phyloP scores from a whole-genome alignment of 1,284 basidiomycete species.

The Fomitopsis schrenkii region DNA sequence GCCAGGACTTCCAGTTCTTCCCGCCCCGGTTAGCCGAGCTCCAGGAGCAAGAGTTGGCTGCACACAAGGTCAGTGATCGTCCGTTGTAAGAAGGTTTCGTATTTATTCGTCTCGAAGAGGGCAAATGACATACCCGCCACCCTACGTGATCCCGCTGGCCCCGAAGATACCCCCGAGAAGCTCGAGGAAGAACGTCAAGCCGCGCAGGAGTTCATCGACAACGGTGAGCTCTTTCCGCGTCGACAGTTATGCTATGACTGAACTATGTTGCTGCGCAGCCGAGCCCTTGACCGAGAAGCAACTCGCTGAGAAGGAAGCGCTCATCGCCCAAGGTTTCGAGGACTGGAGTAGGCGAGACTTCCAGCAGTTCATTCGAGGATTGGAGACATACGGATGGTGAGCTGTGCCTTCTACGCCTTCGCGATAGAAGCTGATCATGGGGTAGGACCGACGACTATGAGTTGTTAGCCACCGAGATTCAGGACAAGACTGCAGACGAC shows the following conservation, averaged over 20 bases:
- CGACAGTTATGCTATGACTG: not conserved
- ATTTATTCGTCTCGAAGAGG: slow-evolving; percentile 35
- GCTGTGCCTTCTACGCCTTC: slow-evolving; percentile 14
- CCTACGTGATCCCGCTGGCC: slow-evolving; percentile 62
- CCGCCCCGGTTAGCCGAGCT: slow-evolving; percentile 78
- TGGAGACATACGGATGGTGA: slow-evolving; percentile 87
- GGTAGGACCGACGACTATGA: slow-evolving; percentile 70
- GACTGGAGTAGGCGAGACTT: slow-evolving; percentile 93
- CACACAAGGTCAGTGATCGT: slow-evolving; percentile 57
- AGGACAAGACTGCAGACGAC: slow-evolving; percentile 81
- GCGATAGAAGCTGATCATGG: not conserved
- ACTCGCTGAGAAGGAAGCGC: slow-evolving; percentile 71
- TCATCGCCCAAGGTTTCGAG: slow-evolving; percentile 79
- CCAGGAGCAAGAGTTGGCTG: slow-evolving; percentile 86
- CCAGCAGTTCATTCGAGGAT: slow-evolving; percentile 84
- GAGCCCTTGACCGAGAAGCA: slow-evolving; percentile 89
- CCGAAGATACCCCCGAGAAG: slow-evolving; percentile 79
- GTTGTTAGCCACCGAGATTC: slow-evolving; percentile 81
- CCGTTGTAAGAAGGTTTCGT: not conserved
- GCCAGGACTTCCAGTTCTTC: slow-evolving; percentile 98
- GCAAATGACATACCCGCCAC: slow-evolving; percentile 77
- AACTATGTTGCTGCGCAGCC: slow-evolving; percentile 41
- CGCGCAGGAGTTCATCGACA: slow-evolving; percentile 87
- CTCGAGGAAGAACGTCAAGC: slow-evolving; percentile 79
- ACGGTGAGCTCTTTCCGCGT: slow-evolving; percentile 41